A percentile compares a stretch with the other conserved stretches of the same genome.
Conservation (phyloP, 352 stramenopile genomes). For the Globisporangium splendens region DNA sequence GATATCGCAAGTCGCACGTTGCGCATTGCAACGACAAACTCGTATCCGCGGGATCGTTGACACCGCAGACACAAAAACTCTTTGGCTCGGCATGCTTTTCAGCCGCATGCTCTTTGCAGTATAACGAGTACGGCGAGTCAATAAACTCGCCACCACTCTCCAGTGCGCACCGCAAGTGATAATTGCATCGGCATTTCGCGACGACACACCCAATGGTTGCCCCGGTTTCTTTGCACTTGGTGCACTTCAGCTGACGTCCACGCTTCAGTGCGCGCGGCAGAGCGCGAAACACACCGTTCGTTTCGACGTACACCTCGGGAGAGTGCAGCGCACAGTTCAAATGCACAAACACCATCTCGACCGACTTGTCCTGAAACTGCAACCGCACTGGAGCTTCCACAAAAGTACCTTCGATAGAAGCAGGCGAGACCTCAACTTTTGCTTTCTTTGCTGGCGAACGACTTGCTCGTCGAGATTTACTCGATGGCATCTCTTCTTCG, state of each 20-base stretch:
- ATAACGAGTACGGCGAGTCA: constrained; percentile 65
- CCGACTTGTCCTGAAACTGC: constrained; percentile 60
- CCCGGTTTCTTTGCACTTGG: constrained; percentile 55
- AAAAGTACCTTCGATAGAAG: constrained; percentile 61
- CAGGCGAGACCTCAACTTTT: constrained; percentile 18
- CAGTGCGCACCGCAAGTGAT: constrained; percentile 73
- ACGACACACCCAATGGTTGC: constrained; percentile 78
- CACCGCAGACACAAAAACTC: constrained; percentile 47
- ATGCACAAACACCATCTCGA: constrained; percentile 70
- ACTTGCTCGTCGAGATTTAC: constrained; percentile 15
- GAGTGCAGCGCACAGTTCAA: constrained; percentile 83
- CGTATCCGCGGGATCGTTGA: constrained; percentile 36
- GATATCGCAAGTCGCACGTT: constrained; percentile 64
- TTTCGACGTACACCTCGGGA: constrained; percentile 78
- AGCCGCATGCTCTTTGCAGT: constrained; percentile 61
- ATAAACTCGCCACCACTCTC: constrained; percentile 73
- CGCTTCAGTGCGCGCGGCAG: constrained; percentile 72
- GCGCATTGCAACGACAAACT: constrained; percentile 54
- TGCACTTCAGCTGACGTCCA: constrained; percentile 74
- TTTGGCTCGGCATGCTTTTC: constrained; percentile 35
- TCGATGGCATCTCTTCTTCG: constrained; percentile 4
- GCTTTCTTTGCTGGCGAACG: constrained; percentile 9
- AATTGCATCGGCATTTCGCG: constrained; percentile 73
- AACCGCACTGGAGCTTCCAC: constrained; percentile 72
- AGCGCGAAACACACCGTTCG: constrained; percentile 79